Base-by-base conservation (phyloP, 2,329 filamentous ascomycete species). In the Neonectria punicea region DNA sequence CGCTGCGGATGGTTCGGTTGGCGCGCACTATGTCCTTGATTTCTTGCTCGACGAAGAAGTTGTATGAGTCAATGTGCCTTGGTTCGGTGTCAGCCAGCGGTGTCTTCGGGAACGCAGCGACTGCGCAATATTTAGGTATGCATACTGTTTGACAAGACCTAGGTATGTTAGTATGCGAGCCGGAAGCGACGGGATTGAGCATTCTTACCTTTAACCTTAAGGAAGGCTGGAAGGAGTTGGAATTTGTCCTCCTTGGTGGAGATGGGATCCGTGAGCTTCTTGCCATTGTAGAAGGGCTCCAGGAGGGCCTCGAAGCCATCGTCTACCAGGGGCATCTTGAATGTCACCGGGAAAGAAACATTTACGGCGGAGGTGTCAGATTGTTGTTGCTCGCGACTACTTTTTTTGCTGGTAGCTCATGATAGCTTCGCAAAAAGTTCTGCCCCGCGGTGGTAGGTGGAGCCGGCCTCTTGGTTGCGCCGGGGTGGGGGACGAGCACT, bases 1-100 rank as follows among this genome's bases (percentile, higher is more conserved):
- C 95, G 80, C 94, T 97, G 71, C 92, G 89, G 68, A 99, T 92
- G 44, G 90, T 91, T 53, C 92, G 90, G 78, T 98, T 98, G 56
- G 95, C 93, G 77, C 93, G 90, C 70, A 99, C 92, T 73, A 99
- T 99, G 74, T 98, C 94, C 82, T 97, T 97, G 79, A 99, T 90
- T 77, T 98, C 94, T 61, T 97, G 92, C 73, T 99, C 93, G 71
- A 98, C 92, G 74, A 99, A 98, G 82, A 96, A 97, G 82, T 99
- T 98, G 86, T 97, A 99, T 25, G 96, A 98, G 83, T 99, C 97
- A 76, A 97, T 95, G 79, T 98, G 94, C 74, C 85, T 86, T 47
- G 8, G 16, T 22, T 41, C 11, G 34, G 14, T 34, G 66, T 73
- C 46, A 73, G 70, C 50, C 32, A 65, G 20, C 18, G 34, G 32